Evolutionary conservation across 2,329 filamentous ascomycete species (phyloP), one percentile per base, ranked within the genome.

Genomic region (Tolypocladium capitatum): DNA sequence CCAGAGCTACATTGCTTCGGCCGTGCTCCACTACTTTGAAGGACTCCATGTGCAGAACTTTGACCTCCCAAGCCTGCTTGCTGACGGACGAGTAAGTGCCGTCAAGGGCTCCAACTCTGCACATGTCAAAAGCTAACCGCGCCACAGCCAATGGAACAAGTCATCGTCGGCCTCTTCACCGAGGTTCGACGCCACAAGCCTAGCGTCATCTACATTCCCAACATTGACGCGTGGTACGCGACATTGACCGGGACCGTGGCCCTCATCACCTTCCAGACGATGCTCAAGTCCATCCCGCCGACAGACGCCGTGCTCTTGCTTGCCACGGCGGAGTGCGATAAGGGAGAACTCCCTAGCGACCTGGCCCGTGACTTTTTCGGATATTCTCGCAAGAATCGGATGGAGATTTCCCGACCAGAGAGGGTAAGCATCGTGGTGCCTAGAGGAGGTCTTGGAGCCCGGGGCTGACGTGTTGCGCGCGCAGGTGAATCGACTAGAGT

Each of bases 141-240:
- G n/a, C 30, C 32, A 36, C 51, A 80, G 70, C 81, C 86, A 1
- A 77, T 85, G 16, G 92, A 97, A 68, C 86, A 92, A 55, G 86
- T 90, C 10, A 81, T 98, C 53, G 88, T 95, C 13, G 83, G 90
- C 54, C 74, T 94, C 8, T 97, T 98, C 60, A 82, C 86, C 1
- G 92, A 97, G 68, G 86, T 94, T 34, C 87, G 91, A 63, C 82
- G 90, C 34, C 89, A 96, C 62, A 96, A 95, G 63, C 92, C 92
- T 1, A 94, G 89, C 62, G 87, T 97, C 34, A 92, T 98, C 46
- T 97, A 90, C 65, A 85, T 98, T 40, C 91, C 92, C 2, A 84
- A 89, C 55, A 79, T 97, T 44, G 86, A 95, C 55, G 77, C 83
- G 8, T 98, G 92, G 92, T 91, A 88, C 60, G 68, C 77, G 18